Evolutionary conservation across 106 monocot species (phyloP), one percentile per base, ranked within the genome.

Genomic region (Cymbidium sinense): DNA sequence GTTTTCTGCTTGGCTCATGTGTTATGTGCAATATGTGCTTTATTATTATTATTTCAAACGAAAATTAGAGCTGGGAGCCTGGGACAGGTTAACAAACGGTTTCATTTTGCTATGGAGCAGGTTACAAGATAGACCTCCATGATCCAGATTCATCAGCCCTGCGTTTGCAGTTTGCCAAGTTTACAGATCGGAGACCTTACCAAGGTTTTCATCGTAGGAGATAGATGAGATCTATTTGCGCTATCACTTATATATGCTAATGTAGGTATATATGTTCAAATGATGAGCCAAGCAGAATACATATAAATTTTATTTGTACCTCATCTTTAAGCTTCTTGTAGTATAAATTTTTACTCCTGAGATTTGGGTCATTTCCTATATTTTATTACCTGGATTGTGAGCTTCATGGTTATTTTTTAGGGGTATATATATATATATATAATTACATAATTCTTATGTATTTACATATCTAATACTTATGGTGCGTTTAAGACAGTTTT

Each of bases 131-230:
- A 31, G 69, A 69, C 69, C 69, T 69, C 33, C 69, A 69, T 30
- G 69, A 69, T 33, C 69, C 69, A 12, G 27, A 69, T 69, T 69
- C 69, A 34, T 33, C 69, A 15, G 31, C 10, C 31, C 69, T 69
- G 31, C 69, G 69, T 33, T 28, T 69, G 69, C 69, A 69, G 69
- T 69, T 69, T 69, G 69, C 69, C 0, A n/a, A n/a, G n/a, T n/a
- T n/a, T n/a, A 10, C 64, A 5, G 33, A 10, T 69, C 69, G 33
- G 23, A 69, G 33, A 28, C 69, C 69, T 15, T 33, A 11, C 31
- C 31, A 33, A 30, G 15, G 69, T 4, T 69, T 69, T 15, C 69
- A 33, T 69, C 33, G 69, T 2, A 17, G 69, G 69, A 69, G 69
- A 30, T 28, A 69, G 31, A 31, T 23, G 25, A 61, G 61, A 62